phyloP scores from a whole-genome alignment of 192 early-diverging fungal species.

The Podila clonocystis region DNA sequence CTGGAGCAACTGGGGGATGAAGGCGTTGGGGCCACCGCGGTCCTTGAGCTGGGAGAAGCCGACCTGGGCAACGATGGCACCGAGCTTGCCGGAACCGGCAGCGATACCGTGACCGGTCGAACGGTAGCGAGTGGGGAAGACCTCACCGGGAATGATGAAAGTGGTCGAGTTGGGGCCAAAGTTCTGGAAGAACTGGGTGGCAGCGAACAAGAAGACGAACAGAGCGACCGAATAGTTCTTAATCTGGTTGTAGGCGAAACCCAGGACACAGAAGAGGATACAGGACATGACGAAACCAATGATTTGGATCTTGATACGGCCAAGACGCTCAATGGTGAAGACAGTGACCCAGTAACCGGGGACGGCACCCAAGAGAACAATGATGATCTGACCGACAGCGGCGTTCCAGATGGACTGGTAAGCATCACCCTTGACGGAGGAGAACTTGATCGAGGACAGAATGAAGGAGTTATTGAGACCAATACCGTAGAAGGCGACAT shows the following conservation, averaged over 20 bases:
- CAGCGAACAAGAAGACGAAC: slow-evolving; percentile 73
- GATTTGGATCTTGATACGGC: slow-evolving; percentile 91
- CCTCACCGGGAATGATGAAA: slow-evolving; percentile 85
- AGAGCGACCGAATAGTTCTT: slow-evolving; percentile 61
- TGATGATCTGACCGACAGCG: slow-evolving; percentile 89
- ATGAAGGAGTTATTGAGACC: slow-evolving; percentile 85
- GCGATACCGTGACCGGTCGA: slow-evolving; percentile 85
- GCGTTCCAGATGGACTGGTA: slow-evolving; percentile 56
- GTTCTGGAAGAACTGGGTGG: slow-evolving; percentile 88
- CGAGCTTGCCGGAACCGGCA: slow-evolving; percentile 82
- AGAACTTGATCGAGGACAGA: slow-evolving; percentile 75
- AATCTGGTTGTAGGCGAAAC: slow-evolving; percentile 77
- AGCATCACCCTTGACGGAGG: slow-evolving; percentile 49
- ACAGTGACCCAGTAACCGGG: slow-evolving; percentile 97
- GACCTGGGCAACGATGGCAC: slow-evolving; percentile 79
- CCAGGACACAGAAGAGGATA: slow-evolving; percentile 77
- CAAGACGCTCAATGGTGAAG: slow-evolving; percentile 83
- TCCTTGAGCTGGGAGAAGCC: slow-evolving; percentile 79
- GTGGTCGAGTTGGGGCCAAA: slow-evolving; percentile 97
- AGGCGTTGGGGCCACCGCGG: slow-evolving; percentile 70
- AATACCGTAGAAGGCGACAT: slow-evolving; percentile 86
- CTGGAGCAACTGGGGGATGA: slow-evolving; percentile 68
- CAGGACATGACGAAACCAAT: slow-evolving; percentile 80
- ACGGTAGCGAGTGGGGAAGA: slow-evolving; percentile 84
- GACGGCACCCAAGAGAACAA: slow-evolving; percentile 82